phyloP scores from a whole-genome alignment of 225 moss, liverwort and hornwort species.

The Pleurozium schreberi region DNA sequence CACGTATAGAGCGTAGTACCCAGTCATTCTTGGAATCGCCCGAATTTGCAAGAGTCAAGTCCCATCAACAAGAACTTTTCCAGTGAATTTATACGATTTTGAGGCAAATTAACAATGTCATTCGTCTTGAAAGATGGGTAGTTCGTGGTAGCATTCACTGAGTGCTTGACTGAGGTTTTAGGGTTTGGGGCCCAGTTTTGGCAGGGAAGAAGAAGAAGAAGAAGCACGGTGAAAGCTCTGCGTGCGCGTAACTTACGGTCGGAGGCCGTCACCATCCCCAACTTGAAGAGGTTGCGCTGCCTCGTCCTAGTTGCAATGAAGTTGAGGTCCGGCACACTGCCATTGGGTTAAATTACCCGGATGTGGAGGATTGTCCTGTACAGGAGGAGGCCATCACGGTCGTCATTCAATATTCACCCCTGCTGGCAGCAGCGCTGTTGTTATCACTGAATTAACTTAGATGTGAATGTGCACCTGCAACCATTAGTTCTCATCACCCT shows the following conservation, averaged over 20 bases:
- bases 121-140: background rate
- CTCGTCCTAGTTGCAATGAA: conserved; percentile 23
- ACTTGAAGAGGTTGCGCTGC: conserved; percentile 36
- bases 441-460: conserved; percentile 43
- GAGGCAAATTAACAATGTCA: background rate
- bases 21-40: background rate
- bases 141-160: background rate
- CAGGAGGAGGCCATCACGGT: background rate
- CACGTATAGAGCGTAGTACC: background rate
- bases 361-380: conserved; percentile 16
- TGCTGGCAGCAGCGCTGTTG: conserved; percentile 26
- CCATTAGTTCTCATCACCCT: background rate
- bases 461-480: background rate
- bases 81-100: background rate
- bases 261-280: conserved; percentile 24
- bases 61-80: background rate
- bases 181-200: background rate
- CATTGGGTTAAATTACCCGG: conserved; percentile 22
- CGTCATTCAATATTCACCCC: conserved; percentile 17
- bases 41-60: background rate
- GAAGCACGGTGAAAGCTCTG: conserved; percentile 41
- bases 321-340: conserved; percentile 31
- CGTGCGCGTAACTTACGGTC: conserved; percentile 37
- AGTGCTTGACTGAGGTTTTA: background rate
- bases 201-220: background rate